Evolutionary conservation across 1,139 yeast genomes (phyloP).

Genomic region (Suhomyces coccinellae): DNA sequence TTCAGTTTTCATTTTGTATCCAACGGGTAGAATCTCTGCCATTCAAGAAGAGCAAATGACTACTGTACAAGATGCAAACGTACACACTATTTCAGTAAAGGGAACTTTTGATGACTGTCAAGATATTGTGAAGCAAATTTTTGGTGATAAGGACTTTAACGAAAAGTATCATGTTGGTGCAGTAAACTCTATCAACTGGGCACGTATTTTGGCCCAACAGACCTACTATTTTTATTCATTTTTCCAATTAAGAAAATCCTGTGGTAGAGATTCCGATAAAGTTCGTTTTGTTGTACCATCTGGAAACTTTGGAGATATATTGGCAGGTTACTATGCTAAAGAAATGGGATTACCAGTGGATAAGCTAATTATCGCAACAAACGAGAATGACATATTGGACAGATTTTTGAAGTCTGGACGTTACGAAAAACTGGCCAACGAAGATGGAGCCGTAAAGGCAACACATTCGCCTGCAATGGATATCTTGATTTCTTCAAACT

Average conservation of each 20-base stretch:
- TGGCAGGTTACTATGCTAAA: slow-evolving; percentile 94
- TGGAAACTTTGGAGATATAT: slow-evolving; percentile 96
- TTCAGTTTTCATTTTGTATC: slow-evolving; percentile 91
- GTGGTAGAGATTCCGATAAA: slow-evolving; percentile 35
- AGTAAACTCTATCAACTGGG: slow-evolving; percentile 98
- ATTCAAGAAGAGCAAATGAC: slow-evolving; percentile 99
- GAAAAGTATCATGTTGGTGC: slow-evolving; percentile 93
- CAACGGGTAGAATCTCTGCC: slow-evolving; percentile 96
- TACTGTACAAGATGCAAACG: slow-evolving; percentile 90
- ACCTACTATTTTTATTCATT: slow-evolving; percentile 93
- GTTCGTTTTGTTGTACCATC: slow-evolving; percentile 92
- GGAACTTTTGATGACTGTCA: slow-evolving; percentile 99
- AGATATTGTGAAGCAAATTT: slow-evolving; percentile 89
- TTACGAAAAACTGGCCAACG: slow-evolving; percentile 64
- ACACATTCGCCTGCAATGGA: slow-evolving; percentile 99
- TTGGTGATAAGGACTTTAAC: slow-evolving; percentile 87
- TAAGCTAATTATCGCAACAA: slow-evolving; percentile 88
- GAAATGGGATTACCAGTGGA: slow-evolving; percentile 94
- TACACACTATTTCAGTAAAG: slow-evolving; percentile 89
- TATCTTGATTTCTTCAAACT: slow-evolving; percentile 88
- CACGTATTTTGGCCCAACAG: slow-evolving; percentile 95
- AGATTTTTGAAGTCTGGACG: slow-evolving; percentile 86
- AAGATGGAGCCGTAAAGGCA: slow-evolving; percentile 66
- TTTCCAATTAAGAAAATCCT: slow-evolving; percentile 61
- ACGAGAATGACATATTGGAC: slow-evolving; percentile 90